These are phyloP conservation scores for Coemansia sp. DNA, from an alignment of 192 early-diverging fungal genomes.

Conservation along the genomic window DNA sequence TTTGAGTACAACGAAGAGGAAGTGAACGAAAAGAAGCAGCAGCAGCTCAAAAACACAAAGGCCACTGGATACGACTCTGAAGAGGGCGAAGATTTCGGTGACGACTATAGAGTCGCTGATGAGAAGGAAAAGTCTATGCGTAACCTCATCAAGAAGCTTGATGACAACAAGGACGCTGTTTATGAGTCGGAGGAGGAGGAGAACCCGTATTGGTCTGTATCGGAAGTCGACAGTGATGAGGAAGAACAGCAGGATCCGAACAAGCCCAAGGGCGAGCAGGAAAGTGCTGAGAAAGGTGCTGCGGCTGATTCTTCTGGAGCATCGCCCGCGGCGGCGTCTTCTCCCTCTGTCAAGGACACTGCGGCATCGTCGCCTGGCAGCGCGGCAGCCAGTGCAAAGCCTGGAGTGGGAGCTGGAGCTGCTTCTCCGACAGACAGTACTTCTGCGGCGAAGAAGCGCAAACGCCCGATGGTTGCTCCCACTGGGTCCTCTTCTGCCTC, in stretches of 20 bases:
- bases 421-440: neutral
- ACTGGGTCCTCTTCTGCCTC: neutral
- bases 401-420: neutral
- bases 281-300: constrained; percentile 10
- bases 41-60: constrained; percentile 48
- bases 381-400: constrained; percentile 3
- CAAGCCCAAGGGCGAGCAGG: constrained; percentile 17
- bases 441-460: constrained; percentile 41
- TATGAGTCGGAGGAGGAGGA: constrained; percentile 41
- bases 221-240: constrained; percentile 44
- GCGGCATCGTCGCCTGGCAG: neutral
- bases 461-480: constrained; percentile 29
- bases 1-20: constrained; percentile 68
- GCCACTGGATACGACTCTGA: constrained; percentile 62
- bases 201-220: constrained; percentile 41
- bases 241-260: constrained; percentile 7
- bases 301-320: neutral
- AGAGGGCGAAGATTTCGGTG: constrained; percentile 25
- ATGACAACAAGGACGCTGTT: constrained; percentile 36
- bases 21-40: constrained; percentile 54
- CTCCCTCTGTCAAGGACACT: no score
- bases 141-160: neutral
- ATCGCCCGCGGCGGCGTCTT: neutral
- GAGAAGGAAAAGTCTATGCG: neutral
- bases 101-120: no score